Evolutionary conservation across 495 filamentous ascomycete genomes (phyloP).

Genomic region (Daldinia bambusicola): DNA sequence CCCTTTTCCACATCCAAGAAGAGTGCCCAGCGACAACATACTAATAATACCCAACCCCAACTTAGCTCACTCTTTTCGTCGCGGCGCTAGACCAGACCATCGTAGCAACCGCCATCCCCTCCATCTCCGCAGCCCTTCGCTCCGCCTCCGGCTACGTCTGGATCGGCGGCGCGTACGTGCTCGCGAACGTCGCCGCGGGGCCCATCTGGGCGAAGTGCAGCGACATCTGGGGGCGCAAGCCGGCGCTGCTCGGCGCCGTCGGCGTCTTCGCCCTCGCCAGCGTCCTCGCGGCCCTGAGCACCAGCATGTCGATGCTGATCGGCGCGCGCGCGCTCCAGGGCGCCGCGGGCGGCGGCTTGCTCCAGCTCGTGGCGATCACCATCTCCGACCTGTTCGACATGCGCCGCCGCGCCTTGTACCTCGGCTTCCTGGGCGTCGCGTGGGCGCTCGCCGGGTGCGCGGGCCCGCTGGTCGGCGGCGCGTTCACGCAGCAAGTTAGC

Average conservation of each 20-base stretch:
- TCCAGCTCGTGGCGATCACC: conserved; percentile 76
- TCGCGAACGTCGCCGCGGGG: conserved; percentile 54
- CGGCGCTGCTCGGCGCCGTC: conserved; percentile 71
- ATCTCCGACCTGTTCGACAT: conserved; percentile 71
- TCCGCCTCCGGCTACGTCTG: conserved; percentile 70
- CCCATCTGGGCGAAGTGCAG: conserved; percentile 60
- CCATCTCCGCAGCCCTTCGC: conserved; percentile 65
- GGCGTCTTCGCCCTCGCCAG: conserved; percentile 71
- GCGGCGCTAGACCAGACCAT: conserved; percentile 72
- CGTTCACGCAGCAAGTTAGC: conserved; percentile 62
- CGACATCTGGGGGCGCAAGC: conserved; percentile 84
- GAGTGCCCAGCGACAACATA: neutral
- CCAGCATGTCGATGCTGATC: conserved; percentile 75
- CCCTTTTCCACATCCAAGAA: neutral
- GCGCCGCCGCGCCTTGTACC: conserved; percentile 47
- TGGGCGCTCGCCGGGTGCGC: conserved; percentile 75
- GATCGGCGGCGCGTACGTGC: conserved; percentile 73
- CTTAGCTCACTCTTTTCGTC: conserved; percentile 59
- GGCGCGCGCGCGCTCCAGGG: conserved; percentile 79
- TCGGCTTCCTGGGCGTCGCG: conserved; percentile 62
- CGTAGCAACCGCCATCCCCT: conserved; percentile 69
- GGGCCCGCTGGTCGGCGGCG: conserved; percentile 76
- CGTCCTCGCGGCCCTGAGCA: conserved; percentile 72
- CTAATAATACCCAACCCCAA: no score
- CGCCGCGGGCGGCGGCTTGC: conserved; percentile 77